Evolutionary conservation across 2,329 filamentous ascomycete genomes (phyloP), one percentile per base, ranked within the genome.

Genomic region (Xylariaceae sp.): DNA sequence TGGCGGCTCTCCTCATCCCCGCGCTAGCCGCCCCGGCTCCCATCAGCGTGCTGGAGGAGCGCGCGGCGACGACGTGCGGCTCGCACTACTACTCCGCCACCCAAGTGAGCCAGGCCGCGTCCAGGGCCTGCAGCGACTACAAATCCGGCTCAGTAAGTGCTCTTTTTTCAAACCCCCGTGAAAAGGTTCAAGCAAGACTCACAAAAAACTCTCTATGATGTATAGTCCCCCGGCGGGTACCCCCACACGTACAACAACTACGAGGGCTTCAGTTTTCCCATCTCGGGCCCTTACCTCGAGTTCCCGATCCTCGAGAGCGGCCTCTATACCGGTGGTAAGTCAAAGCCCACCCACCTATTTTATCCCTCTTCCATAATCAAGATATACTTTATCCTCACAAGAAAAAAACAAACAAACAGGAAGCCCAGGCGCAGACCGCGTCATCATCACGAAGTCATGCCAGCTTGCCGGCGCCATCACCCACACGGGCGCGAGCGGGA

Each of bases 401-500:
- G 11, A 24, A 24, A 7, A 24, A 7, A 11, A 11, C 6, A 24
- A 24, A 24, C 11, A 24, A 7, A 5, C 36, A 73, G 77, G 76
- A 14, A 73, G 70, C 1, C 82, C 82, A 1, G 81, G 82, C 26
- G 64, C 82, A 13, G 81, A 85, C 56, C 76, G 82, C 34, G 76
- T 85, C 37, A 59, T 85, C 8, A 78, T 85, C 63, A 81, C 77
- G 54, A 66, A 54, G 0, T 44, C 61, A 12, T 74, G 80, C 50
- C 43, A 70, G 41, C 69, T 75, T 31, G 81, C 78, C 11, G 81
- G 79, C 26, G 65, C 73, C 18, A 83, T 86, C 46, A 86, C 83
- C 0, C 83, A 86, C 54, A 83, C 78, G 15, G 82, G 82, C 18
- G 81, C 82, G 13, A 76, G 70, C 35, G 78, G 78, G 6, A 79